A percentile compares a stretch with the other conserved stretches of the same genome.
Evolutionary conservation across 768 basidiomycete genomes (phyloP).

Genomic region (Russula sp.): DNA sequence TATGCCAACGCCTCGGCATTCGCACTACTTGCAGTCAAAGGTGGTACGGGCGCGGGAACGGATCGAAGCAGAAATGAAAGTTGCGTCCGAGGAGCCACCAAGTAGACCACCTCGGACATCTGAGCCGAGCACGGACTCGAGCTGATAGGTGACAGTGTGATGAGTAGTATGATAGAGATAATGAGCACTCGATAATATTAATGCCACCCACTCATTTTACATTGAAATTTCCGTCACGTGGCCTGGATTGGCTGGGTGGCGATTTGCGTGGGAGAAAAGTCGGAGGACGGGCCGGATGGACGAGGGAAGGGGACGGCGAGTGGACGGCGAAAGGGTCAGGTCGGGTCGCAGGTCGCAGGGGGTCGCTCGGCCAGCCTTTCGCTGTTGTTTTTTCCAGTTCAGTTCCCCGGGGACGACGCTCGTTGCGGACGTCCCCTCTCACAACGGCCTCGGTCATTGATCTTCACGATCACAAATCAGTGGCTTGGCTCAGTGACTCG

Average conservation of each 20-base stretch:
- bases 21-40: constrained; percentile 95
- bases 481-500: background rate
- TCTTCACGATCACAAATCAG: constrained; percentile 7
- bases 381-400: background rate
- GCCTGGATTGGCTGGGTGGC: no score
- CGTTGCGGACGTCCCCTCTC: constrained; percentile 7
- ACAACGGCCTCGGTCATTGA: constrained; percentile 11
- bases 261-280: no score
- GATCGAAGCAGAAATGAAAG: constrained; percentile 76
- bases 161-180: background rate
- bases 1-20: constrained; percentile 43
- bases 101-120: constrained; percentile 9
- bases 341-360: background rate
- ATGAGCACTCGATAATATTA: background rate
- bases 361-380: no score
- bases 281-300: no score
- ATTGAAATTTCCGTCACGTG: no score
- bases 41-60: constrained; percentile 92
- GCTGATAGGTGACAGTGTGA: background rate
- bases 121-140: background rate
- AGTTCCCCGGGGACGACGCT: constrained; percentile 9
- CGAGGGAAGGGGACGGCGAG: no score
- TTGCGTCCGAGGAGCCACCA: constrained; percentile 26
- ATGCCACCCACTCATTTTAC: no score
- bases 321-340: background rate